phyloP scores from a whole-genome alignment of 2,329 filamentous ascomycete genomes.

The Volutella citrinella region DNA sequence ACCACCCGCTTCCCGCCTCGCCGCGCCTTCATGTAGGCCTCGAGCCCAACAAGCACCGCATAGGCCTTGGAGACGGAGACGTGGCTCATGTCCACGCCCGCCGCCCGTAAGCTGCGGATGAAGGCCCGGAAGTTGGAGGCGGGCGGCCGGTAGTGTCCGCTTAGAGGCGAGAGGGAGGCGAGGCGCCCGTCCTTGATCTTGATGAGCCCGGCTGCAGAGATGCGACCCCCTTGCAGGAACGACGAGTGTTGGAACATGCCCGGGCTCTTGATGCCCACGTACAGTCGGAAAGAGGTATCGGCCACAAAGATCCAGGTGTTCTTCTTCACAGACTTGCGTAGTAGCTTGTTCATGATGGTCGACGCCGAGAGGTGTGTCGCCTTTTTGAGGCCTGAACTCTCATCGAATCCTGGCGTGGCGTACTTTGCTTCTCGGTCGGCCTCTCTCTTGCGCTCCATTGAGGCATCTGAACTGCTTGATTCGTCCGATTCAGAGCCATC shows the following conservation, averaged over 20 bases:
- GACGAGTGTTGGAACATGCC: conserved; percentile 90
- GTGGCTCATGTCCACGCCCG: conserved; percentile 74
- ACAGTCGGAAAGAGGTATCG: conserved; percentile 80
- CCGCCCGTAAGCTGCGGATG: conserved; percentile 66
- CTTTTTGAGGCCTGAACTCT: conserved; percentile 53
- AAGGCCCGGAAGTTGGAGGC: conserved; percentile 81
- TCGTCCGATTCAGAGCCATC: conserved; percentile 15
- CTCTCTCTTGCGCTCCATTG: conserved; percentile 47
- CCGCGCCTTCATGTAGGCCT: conserved; percentile 71
- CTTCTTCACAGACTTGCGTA: conserved; percentile 75
- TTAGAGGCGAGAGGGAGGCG: conserved; percentile 66
- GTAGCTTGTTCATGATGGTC: conserved; percentile 73
- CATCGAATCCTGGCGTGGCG: conserved; percentile 59
- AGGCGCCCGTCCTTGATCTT: conserved; percentile 80
- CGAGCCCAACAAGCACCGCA: conserved; percentile 76
- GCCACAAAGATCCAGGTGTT: conserved; percentile 95
- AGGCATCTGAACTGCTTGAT: conserved; percentile 33
- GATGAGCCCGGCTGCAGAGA: conserved; percentile 79
- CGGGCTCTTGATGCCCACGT: conserved; percentile 85
- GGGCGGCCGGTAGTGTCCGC: conserved; percentile 83
- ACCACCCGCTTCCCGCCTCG: conserved; percentile 57
- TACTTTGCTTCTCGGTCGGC: conserved; percentile 63
- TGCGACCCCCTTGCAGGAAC: conserved; percentile 79
- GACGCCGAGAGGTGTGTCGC: conserved; percentile 65
- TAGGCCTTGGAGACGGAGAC: conserved; percentile 81